Evolutionary conservation across 257 asterid species (phyloP), one percentile per base, ranked within the genome.

Genomic region (Petunia axillaris): DNA sequence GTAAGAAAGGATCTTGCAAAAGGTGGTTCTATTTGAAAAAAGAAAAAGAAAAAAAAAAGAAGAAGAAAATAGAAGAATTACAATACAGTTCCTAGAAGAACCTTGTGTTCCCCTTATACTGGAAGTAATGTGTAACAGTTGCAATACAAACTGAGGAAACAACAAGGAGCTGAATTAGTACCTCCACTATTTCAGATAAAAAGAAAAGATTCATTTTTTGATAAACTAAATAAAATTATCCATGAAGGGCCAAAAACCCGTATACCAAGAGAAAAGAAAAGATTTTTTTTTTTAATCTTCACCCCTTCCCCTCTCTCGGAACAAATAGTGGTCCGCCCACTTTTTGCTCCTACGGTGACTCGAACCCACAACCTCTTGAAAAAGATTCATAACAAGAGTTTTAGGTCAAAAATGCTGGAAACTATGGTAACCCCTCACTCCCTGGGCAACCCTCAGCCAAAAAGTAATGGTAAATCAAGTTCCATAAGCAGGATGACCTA

Each of bases 131-230:
- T 50, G 62, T 73, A 71, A 71, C 62, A 35, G 41, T 11, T 35
- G 46, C 46, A 50, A 73, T 3, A 13, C 55, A 73, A 73, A 50
- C 62, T 73, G 77, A 50, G 62, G 62, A 35, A 73, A 13, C 62
- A 50, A 73, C 55, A 44, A 68, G 46, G 77, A 73, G 71, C 77
- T 5, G 77, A 73, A 50, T 50, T 60, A 73, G 50, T 35, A 73
- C 62, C 35, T 62, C 16, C 44, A 73, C 44, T 73, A 36, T 25
- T 25, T 25, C 25, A 25, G 25, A 25, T 25, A 25, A 25, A 25
- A 25, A 25, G 25, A 25, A 25, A 25, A 25, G 25, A 25, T 25
- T 25, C 25, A 25, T 25, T 25, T 25, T 25, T 25, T 25, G 25
- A 25, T 25, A 25, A 25, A 25, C 25, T 25, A 25, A 25, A 25